A percentile compares a stretch with the other conserved stretches of the same genome.
phyloP scores from a whole-genome alignment of 148 eudicot genomes.

The Rhododendron simsii region DNA sequence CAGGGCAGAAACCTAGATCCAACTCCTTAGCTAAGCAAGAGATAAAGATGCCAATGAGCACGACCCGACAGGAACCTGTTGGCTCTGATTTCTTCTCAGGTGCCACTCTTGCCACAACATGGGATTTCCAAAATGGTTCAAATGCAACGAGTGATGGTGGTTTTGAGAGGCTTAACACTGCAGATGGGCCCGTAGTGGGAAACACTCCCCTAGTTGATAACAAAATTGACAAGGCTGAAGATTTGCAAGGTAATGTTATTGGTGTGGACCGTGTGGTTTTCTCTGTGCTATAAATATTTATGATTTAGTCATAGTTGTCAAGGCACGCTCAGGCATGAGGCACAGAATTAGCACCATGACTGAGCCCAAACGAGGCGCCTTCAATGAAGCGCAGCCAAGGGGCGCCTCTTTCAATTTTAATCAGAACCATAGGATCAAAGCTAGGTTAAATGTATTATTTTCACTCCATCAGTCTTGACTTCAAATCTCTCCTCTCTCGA shows the following conservation, averaged over 20 bases:
- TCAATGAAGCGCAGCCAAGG: background rate
- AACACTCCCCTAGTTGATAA: constrained; percentile 38
- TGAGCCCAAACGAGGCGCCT: background rate
- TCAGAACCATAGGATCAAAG: background rate
- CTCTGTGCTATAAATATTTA: background rate
- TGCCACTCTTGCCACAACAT: constrained; percentile 37
- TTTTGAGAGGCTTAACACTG: constrained; percentile 31
- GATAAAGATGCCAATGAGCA: constrained; percentile 38
- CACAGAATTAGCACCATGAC: background rate
- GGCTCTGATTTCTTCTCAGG: constrained; percentile 67
- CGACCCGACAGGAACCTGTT: constrained; percentile 48
- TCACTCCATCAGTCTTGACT: background rate
- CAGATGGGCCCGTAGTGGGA: constrained; percentile 47
- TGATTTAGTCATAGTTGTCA: background rate
- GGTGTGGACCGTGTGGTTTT: background rate
- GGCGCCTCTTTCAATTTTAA: background rate
- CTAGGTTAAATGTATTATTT: background rate
- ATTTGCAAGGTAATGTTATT: constrained; percentile 47
- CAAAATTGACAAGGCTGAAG: constrained; percentile 54
- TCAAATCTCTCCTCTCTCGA: background rate
- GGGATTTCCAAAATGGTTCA: constrained; percentile 36
- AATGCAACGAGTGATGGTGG: constrained; percentile 24
- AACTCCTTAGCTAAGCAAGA: constrained; percentile 44
- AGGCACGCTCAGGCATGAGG: background rate
- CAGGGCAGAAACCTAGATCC: constrained; percentile 43